These are phyloP conservation scores for Lachancea meyersii DNA, from an alignment of 805 yeast genomes.

Conservation along the genomic window DNA sequence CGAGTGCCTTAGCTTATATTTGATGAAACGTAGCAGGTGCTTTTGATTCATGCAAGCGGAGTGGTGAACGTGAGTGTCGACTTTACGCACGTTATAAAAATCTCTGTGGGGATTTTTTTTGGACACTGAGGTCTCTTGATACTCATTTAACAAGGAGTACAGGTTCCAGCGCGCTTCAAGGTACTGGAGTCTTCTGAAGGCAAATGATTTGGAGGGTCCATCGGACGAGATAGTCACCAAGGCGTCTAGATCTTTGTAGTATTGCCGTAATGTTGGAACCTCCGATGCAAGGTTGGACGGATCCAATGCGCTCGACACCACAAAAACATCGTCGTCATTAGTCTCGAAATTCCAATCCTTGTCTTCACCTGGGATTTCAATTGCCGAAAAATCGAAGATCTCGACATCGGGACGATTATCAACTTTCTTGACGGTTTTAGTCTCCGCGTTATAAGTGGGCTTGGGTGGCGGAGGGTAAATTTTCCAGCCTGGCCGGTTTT, in stretches of 20 bases:
- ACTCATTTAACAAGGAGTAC: slow-evolving; percentile 81
- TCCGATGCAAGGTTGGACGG: slow-evolving; percentile 39
- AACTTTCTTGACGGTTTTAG: slow-evolving; percentile 45
- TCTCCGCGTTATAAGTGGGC: slow-evolving; percentile 69
- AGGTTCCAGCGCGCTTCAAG: slow-evolving; percentile 95
- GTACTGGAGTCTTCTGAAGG: slow-evolving; percentile 87
- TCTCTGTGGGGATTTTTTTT: slow-evolving; percentile 93
- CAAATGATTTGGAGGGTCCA: slow-evolving; percentile 96
- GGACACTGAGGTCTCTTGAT: slow-evolving; percentile 84
- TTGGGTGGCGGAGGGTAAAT: slow-evolving; percentile 92
- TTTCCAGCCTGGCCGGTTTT: slow-evolving; percentile 64
- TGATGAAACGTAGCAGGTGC: slow-evolving; percentile 88
- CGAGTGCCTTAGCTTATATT: slow-evolving; percentile 80
- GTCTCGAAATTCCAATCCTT: slow-evolving; percentile 50
- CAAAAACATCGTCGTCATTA: slow-evolving; percentile 65
- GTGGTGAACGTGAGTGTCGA: slow-evolving; percentile 90
- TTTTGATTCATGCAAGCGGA: slow-evolving; percentile 99
- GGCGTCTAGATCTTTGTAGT: slow-evolving; percentile 73
- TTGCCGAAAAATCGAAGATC: slow-evolving; percentile 38
- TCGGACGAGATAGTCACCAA: slow-evolving; percentile 75
- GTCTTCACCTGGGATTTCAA: slow-evolving; percentile 39
- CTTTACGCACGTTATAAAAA: slow-evolving; percentile 40
- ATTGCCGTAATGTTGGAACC: slow-evolving; percentile 82
- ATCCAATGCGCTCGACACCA: slow-evolving; percentile 41
- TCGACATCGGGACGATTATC: slow-evolving; percentile 37